Evolutionary conservation across 2,329 filamentous ascomycete species (phyloP), one percentile per base, ranked within the genome.

Genomic region (Fusarium tjaetaba): DNA sequence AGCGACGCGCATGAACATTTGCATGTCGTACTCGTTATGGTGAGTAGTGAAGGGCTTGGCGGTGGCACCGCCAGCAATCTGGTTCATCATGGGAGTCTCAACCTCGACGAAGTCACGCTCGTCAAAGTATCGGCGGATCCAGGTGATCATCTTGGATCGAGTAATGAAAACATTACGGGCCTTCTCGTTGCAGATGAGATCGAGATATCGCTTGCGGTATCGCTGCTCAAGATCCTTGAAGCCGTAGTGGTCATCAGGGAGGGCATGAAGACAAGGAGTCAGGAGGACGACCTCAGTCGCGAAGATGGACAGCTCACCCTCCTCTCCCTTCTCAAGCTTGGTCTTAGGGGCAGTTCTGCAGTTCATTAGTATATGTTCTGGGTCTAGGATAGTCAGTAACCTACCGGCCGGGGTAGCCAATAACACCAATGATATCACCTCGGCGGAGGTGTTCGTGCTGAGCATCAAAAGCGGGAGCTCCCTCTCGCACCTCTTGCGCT

Each of bases 51-150:
- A 99, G 10, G 96, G 96, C 86, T 82, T 95, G 67, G 96, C 96
- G 2, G 96, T 98, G 39, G 96, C 96, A 81, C 96, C 96, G 77
- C 96, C 97, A 36, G 96, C 95, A 80, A 97, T 97, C 79, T 93
- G 90, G 82, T 97, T 97, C 89, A 99, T 95, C 90, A 98, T 98
- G 10, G 96, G 96, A 1, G 96, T 99, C 85, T 98, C 94, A 32
- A 98, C 95, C 82, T 98, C 95, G 63, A 95, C 88, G 83, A 99
- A 99, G 78, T 96, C 94, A 61, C 92, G 89, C 76, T 92, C 89
- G 79, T 98, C 94, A 77, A 99, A 94, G 88, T 92, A 99, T 78
- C 90, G 89, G 76, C 96, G 94, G 76, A 99, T 93, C 81, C 94
- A 98, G 70, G 90, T 91, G 80, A 97, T 90, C 79, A 98, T 95